Base-by-base conservation (phyloP, 352 stramenopile species). In the Globisporangium emineosum region DNA sequence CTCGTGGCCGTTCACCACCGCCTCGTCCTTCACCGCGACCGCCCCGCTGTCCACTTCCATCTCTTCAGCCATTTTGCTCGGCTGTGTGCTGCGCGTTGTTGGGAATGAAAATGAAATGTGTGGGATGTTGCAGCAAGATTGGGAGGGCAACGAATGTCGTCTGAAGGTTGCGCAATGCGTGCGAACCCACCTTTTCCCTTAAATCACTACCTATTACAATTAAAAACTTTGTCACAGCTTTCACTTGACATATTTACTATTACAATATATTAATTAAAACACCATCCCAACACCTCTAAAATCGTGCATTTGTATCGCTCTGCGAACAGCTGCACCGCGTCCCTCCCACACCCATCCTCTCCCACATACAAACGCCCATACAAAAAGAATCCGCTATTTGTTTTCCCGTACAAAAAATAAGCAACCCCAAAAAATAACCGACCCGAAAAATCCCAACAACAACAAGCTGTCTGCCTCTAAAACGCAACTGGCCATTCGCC, bases 1-100 rank as follows among this genome's bases (percentile, higher is more conserved):
- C 45, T 86, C 69, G 21, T 29, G 17, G 10, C 27, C 30, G 40
- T 51, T 54, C 40, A 23, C 40, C 17, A 1, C 47, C 40, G 23
- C 40, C n/a, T 67, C 62, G 30, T 62, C 62, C 53, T 62, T 56
- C 52, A 62, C 54, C 17, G 53, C 10, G 27, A 45, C 35, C 15
- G 33, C 60, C 7, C 45, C 49, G 21, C 45, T 35, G 45, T 64
- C 57, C n/a, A 64, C 64, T 25, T 65, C 56, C 57, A 64, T 57
- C 7, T 57, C 57, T 15, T 59, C 63, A 12, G 3, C 37, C 64
- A 69, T 69, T 43, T 65, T 49, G 12, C 10, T 47, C 30, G 29
- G 5, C 2, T 49, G 29, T 35, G 29, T 49, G 4, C n/a, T 56
- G 42, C 47, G 21, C 10, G 13, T 37, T 49, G 40, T 27, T 35